Evolutionary conservation across 495 filamentous ascomycete species (phyloP).

Genomic region (Neurospora tetraspora): DNA sequence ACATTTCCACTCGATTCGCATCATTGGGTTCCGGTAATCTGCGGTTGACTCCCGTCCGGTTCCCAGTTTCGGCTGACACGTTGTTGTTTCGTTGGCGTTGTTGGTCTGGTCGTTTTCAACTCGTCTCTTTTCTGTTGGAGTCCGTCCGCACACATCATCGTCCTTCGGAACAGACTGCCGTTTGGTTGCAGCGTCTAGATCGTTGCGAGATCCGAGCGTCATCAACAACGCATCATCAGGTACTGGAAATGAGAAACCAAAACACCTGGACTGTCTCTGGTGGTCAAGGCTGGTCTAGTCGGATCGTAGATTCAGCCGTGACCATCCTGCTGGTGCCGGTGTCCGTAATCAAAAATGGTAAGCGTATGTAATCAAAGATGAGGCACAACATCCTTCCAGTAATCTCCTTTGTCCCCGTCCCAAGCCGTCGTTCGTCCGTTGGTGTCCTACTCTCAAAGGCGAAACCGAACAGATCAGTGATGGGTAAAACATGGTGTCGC

Average conservation of each 20-base stretch:
- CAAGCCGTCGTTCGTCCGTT: background rate
- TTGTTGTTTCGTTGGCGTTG: background rate
- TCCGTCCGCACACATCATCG: background rate
- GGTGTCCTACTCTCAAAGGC: background rate
- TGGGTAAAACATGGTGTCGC: background rate
- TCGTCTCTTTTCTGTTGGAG: background rate
- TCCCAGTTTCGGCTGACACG: background rate
- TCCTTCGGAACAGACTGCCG: background rate
- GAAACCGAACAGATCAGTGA: background rate
- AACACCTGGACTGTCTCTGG: background rate
- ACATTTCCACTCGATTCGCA: background rate
- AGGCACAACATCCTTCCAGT: background rate
- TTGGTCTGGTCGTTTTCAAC: background rate
- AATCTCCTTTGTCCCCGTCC: background rate
- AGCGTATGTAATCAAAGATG: background rate
- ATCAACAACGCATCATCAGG: background rate
- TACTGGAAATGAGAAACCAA: too few species aligned
- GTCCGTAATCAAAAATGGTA: background rate
- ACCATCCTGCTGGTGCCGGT: background rate
- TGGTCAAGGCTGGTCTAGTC: background rate
- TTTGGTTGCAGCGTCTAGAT: background rate
- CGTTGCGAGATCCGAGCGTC: background rate
- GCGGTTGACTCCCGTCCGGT: background rate
- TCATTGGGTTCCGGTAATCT: background rate
- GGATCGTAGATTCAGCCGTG: background rate